Base-by-base conservation (phyloP, 345 rosid species). In the Lepidium sativum region DNA sequence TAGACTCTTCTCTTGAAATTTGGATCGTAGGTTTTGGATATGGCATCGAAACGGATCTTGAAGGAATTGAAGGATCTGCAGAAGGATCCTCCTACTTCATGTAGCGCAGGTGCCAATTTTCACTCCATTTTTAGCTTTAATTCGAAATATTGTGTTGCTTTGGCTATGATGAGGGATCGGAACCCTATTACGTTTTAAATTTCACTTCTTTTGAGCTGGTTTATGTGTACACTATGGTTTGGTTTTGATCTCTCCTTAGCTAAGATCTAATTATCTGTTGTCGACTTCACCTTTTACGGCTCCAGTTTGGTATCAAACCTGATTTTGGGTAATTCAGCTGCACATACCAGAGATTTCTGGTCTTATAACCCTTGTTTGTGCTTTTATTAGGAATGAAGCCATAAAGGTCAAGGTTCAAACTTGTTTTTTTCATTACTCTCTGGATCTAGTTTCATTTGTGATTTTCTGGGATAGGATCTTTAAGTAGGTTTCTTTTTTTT, bases 1-100 rank as follows among this genome's bases (percentile, higher is more conserved):
- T 33, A 70, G 80, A 18, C n/a, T 3, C 25, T 45, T 18, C 9
- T n/a, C 10, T 45, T 45, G 31, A 4, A 27, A 27, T 27, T 27
- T 27, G 31, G 44, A 68, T 66, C 48, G 23, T 29, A 70, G 80
- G 71, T 69, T 54, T 35, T 51, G 68, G 78, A 82, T 29, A 73
- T 86, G 92, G 92, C 92, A 14, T 84, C 92, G 59, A 86, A 86
- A 65, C 86, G 92, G 92, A 86, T 86, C 75, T 77, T 86, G 84
- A 86, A 86, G 80, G 92, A 86, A 75, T 75, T 86, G 77, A 86
- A 86, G 79, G 92, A 84, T 80, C 77, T 86, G 69, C 89, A 86
- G 80, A 86, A 84, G 77, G 89, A 86, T 75, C 89, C 89, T 63
- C 92, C 92, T 57, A 84, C 89, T 54, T 84, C 88, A 15, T 86